These are phyloP conservation scores for Bipolaris zeicola DNA, from an alignment of 2,329 filamentous ascomycete genomes.

Conservation along the genomic window DNA sequence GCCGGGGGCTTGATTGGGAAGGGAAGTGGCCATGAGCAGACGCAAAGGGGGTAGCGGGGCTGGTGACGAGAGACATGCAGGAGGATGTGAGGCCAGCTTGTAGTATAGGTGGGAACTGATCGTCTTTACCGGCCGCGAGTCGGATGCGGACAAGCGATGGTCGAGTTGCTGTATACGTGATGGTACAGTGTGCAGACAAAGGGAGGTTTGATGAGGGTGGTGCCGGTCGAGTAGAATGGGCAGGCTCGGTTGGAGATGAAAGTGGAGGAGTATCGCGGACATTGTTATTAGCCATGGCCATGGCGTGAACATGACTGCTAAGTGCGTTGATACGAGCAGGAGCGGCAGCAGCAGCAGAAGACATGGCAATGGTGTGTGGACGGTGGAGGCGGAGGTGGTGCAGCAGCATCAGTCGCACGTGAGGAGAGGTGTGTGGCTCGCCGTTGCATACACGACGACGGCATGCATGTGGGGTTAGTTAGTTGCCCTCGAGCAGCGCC, in stretches of 20 bases:
- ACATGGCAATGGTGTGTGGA: background rate
- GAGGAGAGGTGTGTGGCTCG: background rate
- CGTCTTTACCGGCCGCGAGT: background rate
- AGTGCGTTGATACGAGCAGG: background rate
- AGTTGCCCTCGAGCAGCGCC: background rate
- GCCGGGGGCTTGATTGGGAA: slow-evolving; percentile 5
- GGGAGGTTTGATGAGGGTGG: too few species aligned
- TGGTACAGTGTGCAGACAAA: background rate
- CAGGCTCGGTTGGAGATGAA: background rate
- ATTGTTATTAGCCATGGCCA: background rate
- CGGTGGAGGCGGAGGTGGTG: background rate
- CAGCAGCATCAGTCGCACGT: background rate
- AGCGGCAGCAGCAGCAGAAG: background rate
- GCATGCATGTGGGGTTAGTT: background rate
- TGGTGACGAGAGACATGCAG: background rate
- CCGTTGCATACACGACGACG: background rate
- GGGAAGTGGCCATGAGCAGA: background rate
- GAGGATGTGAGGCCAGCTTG: background rate
- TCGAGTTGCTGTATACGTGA: background rate
- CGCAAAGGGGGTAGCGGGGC: background rate
- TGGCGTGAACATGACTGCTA: background rate
- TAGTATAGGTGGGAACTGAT: background rate
- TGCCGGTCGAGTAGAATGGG: background rate
- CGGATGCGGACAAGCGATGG: slow-evolving; percentile 11
- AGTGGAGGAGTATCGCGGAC: background rate